phyloP scores from a whole-genome alignment of 1,139 yeast genomes.

The Hansenula sp. region DNA sequence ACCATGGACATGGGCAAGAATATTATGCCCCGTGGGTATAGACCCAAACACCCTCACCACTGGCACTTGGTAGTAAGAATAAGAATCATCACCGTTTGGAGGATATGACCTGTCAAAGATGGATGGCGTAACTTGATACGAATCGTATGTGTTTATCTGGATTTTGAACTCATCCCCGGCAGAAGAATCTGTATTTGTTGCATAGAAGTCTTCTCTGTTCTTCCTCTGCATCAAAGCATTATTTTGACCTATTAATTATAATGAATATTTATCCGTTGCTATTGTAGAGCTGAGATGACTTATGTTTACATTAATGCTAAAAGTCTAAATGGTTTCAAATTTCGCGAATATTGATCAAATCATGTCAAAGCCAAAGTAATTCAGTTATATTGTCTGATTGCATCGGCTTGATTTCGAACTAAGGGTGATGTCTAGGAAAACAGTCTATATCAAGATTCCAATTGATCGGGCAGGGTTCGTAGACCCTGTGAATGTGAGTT shows the following conservation, averaged over 20 bases:
- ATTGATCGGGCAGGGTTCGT: constrained; percentile 17
- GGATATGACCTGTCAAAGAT: constrained; percentile 33
- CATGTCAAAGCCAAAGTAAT: too few relatives aligned
- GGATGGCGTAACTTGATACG: constrained; percentile 50
- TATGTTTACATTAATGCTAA: too few relatives aligned
- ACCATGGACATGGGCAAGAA: constrained; percentile 75
- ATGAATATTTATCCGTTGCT: too few relatives aligned
- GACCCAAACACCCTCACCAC: constrained; percentile 74
- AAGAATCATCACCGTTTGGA: constrained; percentile 14
- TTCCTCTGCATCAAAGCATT: constrained; percentile 3
- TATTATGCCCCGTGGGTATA: constrained; percentile 47
- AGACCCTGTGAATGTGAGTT: constrained; percentile 19
- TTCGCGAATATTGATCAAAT: not conserved
- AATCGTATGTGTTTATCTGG: constrained; percentile 58
- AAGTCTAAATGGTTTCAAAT: not conserved
- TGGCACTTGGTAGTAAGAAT: constrained; percentile 51
- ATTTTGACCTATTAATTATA: too few relatives aligned
- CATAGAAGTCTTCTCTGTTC: constrained; percentile 6
- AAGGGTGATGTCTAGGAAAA: too few relatives aligned
- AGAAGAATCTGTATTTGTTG: constrained; percentile 1
- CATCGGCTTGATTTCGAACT: too few relatives aligned
- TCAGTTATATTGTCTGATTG: too few relatives aligned
- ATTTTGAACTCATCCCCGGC: constrained; percentile 19
- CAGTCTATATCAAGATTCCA: constrained; percentile 20
- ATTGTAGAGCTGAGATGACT: too few relatives aligned